Evolutionary conservation across 108 stramenopile species (phyloP).

Genomic region (Skeletonema potamos): DNA sequence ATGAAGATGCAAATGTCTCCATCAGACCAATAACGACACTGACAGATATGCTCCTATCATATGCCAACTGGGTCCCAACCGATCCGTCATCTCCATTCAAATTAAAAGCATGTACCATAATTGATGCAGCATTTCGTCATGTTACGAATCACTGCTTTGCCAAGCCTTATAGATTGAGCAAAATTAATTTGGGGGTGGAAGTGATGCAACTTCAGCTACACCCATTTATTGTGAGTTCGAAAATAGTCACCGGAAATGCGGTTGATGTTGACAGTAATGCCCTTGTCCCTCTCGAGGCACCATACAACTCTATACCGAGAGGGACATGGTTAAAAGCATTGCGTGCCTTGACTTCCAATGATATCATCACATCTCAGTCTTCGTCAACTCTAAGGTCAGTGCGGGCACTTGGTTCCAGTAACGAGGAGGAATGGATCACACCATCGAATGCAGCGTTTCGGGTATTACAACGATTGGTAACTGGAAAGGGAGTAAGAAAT

Average conservation of each 20-base stretch:
- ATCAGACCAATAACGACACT: neutral
- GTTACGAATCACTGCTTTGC: slow-evolving; percentile 52
- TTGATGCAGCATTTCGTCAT: slow-evolving; percentile 52
- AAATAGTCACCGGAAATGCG: neutral
- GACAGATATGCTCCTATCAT: slow-evolving; percentile 12
- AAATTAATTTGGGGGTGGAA: slow-evolving; percentile 52
- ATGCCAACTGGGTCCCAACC: slow-evolving; percentile 3
- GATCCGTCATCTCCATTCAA: neutral
- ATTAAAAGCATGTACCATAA: slow-evolving; percentile 20
- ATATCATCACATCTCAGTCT: slow-evolving; percentile 16
- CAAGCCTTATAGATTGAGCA: slow-evolving; percentile 26
- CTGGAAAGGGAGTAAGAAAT: slow-evolving; percentile 58
- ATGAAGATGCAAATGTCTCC: neutral
- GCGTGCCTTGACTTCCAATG: slow-evolving; percentile 50
- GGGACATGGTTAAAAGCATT: slow-evolving; percentile 54
- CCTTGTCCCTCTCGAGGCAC: slow-evolving; percentile 23
- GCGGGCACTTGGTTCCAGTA: neutral
- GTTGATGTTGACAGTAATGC: neutral
- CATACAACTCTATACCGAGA: slow-evolving; percentile 55
- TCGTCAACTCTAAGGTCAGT: slow-evolving; percentile 3
- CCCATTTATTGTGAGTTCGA: neutral
- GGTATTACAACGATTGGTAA: slow-evolving; percentile 71
- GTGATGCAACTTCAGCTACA: slow-evolving; percentile 53
- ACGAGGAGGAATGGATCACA: slow-evolving; percentile 1
- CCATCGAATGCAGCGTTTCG: slow-evolving; percentile 64